A percentile compares a stretch with the other conserved stretches of the same genome.
These are phyloP conservation scores for Camellia sinensis DNA, from an alignment of 148 eudicot genomes.

Conservation along the genomic window DNA sequence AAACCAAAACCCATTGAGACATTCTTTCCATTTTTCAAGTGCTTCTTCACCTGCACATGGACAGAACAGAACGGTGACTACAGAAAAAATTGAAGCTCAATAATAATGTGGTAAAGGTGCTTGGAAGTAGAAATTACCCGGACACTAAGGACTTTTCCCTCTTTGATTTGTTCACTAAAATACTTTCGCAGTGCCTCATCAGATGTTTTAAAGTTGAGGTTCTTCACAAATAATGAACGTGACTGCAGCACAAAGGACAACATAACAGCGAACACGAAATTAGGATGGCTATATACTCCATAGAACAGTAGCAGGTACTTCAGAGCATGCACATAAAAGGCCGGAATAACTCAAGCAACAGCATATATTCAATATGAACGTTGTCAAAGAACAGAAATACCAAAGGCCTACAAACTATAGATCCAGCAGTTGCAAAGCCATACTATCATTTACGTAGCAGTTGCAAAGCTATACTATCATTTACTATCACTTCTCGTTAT, in stretches of 20 bases:
- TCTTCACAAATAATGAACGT: constrained; percentile 84
- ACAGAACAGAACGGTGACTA: constrained; percentile 3
- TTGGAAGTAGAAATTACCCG: constrained; percentile 45
- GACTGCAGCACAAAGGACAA: constrained; percentile 53
- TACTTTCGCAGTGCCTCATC: constrained; percentile 72
- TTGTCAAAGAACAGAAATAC: constrained; percentile 7
- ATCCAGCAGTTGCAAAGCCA: not conserved
- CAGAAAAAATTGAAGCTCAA: not conserved
- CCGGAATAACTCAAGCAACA: not conserved
- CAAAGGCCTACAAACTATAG: not conserved
- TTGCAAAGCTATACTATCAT: no score
- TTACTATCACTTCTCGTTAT: no score
- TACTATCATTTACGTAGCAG: not conserved
- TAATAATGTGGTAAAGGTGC: not conserved
- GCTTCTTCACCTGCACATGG: constrained; percentile 67
- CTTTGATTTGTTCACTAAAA: constrained; percentile 62
- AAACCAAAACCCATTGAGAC: constrained; percentile 93
- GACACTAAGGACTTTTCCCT: constrained; percentile 67
- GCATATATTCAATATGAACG: not conserved
- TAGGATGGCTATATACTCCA: not conserved
- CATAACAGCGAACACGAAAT: constrained; percentile 3
- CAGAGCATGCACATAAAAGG: not conserved
- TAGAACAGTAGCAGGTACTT: not conserved
- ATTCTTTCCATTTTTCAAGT: constrained; percentile 74
- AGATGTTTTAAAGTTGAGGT: constrained; percentile 81